Evolutionary conservation across 2,329 filamentous ascomycete genomes (phyloP), one percentile per base, ranked within the genome.

Genomic region (Scorias spongiosa): DNA sequence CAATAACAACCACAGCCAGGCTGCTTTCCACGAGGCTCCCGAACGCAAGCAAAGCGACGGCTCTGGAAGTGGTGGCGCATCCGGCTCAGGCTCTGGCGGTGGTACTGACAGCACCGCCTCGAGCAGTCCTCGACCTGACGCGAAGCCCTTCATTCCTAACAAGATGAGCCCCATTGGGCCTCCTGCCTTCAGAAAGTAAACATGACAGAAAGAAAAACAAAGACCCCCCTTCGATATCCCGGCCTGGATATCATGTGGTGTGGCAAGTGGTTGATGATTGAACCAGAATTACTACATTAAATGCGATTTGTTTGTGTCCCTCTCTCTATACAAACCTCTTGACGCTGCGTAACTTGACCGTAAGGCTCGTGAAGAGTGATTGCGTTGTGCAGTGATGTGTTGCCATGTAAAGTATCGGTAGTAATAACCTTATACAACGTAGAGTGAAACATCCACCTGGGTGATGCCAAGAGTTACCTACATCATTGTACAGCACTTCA

Each of bases 81-180:
- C 40, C 17, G 43, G 46, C 12, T 47, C 40, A 15, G 53, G 51
- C 11, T 57, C 55, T 20, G 49, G 50, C 30, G 53, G 53, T 45
- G 49, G 47, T 40, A 45, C 49, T 18, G 53, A 54, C 47, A 48
- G 46, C 40, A 46, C 46, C 20, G 46, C 43, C 17, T 59, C 57
- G 18, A 60, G 57, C 42, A 58, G 55, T 41, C 57, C 57, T 34
- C 49, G 55, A 17, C 57, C 57, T 30, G 55, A 60, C 43, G 57
- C 57, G 15, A 56, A 57, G 44, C 51, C 52, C 39, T 59, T 59
- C 47, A 44, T 58, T 28, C 57, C 57, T 17, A 47, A 47, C 29
- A 49, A 48, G 32, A 29, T 39, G 39, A 46, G 51, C 29, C 46
- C 54, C 9, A 57, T 58, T 44, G 54, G 54, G 36, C 55, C 51